Conservation (phyloP, 2,329 filamentous ascomycete genomes). For the Cadophora gregata region DNA sequence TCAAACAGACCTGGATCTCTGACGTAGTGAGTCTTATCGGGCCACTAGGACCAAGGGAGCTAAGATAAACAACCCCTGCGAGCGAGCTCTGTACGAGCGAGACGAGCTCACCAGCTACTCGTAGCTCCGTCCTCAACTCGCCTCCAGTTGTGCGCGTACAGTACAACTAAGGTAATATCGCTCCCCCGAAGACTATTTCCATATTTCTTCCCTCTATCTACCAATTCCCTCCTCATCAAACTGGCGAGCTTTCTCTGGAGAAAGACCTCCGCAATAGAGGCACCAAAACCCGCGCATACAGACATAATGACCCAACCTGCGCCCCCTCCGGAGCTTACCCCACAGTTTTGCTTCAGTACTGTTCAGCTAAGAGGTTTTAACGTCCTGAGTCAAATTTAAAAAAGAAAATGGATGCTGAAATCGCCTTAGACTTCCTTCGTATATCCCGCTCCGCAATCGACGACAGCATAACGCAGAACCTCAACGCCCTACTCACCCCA, state of each 20-base stretch:
- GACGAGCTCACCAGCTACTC: constrained; percentile 16
- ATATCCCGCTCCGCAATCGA: constrained; percentile 85
- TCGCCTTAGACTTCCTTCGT: constrained; percentile 79
- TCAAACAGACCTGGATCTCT: constrained; percentile 1
- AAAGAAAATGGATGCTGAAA: background rate
- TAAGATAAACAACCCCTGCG: constrained; percentile 30
- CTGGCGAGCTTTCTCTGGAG: constrained; percentile 44
- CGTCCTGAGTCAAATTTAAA: background rate
- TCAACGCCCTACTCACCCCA: constrained; percentile 87
- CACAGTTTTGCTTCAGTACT: constrained; percentile 80
- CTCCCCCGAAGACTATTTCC: background rate
- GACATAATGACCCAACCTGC: constrained; percentile 40
- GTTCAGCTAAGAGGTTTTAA: constrained; percentile 67
- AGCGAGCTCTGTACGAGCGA: no score
- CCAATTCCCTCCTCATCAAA: constrained; percentile 27
- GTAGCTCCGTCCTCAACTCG: constrained; percentile 13
- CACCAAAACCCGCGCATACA: constrained; percentile 26
- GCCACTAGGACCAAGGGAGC: constrained; percentile 18
- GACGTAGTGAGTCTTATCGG: constrained; percentile 26
- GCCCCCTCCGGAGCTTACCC: constrained; percentile 61
- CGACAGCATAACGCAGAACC: constrained; percentile 90
- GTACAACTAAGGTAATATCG: background rate
- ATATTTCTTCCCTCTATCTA: background rate
- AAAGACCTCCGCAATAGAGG: constrained; percentile 39
- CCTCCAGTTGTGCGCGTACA: constrained; percentile 4